Base-by-base conservation (phyloP, 768 basidiomycete species). In the Suillus plorans region DNA sequence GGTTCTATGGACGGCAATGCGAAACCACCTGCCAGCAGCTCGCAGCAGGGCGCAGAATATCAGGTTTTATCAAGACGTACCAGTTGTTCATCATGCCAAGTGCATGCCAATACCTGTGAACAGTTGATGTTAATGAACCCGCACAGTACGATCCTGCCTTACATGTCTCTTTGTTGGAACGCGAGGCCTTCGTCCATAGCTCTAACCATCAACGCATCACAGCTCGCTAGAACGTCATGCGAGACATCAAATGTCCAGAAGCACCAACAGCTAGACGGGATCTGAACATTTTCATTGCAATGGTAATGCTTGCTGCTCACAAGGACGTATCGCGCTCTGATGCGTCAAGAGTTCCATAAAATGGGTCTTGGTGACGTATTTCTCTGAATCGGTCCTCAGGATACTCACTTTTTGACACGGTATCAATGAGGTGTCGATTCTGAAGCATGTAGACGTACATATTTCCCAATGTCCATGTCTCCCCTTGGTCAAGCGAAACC, bases 21-120 rank as follows among this genome's bases (percentile, higher is more conserved):
- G 75, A 70, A 87, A 89, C 85, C 85, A 87, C 80, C 82, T 83
- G 64, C 55, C 57, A 67, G 53, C 7, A 56, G 62, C 36, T 39
- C 25, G 42, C 28, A 36, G 62, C 55, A 61, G 56, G n/a, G 16
- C 4, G 36, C 31, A 55, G 20, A 63, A 55, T 7, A 28, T 20
- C 5, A 28, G 37, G 9, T 31, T 52, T 37, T 36, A 44, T 42
- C 8, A 52, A 25, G 9, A 69, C 73, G 47, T 34, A 73, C 74
- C 70, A 77, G 60, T 83, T 84, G 63, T 88, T 87, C 84, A 88
- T 83, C 87, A 87, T 87, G 14, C 80, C 80, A 16, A 83, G 81
- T n/a, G 82, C 80, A 69, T 84, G 86, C 82, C 81, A 83, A 64
- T 83, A 76, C 70, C 70, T 76, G 28, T 42, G 28, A 6, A 20